A percentile compares a stretch with the other conserved stretches of the same genome.
These are phyloP conservation scores for Fragaria ananassa DNA, from an alignment of 306 rosid genomes.

Conservation along the genomic window DNA sequence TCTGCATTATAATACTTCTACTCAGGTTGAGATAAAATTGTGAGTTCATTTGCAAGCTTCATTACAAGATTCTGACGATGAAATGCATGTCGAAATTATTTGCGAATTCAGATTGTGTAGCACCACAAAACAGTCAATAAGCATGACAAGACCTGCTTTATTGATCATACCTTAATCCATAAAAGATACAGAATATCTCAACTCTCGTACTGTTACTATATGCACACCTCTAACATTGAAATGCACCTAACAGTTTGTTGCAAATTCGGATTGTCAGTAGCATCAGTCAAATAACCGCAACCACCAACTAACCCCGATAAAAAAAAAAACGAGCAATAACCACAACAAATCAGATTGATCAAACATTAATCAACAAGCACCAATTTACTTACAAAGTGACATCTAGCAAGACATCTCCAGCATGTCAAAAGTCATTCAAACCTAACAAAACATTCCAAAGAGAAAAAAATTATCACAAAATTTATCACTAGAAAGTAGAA, in stretches of 20 bases:
- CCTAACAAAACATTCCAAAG: not conserved
- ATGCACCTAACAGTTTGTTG: no score
- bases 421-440: not conserved
- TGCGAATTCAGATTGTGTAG: not conserved
- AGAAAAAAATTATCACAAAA: not conserved
- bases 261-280: no score
- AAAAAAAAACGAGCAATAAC: no score
- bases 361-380: not conserved
- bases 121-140: slow-evolving; percentile 4
- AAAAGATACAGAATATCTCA: no score
- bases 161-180: no score
- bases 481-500: not conserved
- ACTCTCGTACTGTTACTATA: no score
- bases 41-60: not conserved
- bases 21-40: not conserved
- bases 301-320: no score
- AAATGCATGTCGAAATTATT: not conserved
- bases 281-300: no score
- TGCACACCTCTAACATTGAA: no score
- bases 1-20: not conserved
- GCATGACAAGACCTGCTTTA: not conserved
- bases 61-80: not conserved
- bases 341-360: no score
- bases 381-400: not conserved
- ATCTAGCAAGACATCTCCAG: not conserved